Evolutionary conservation across 2,329 filamentous ascomycete species (phyloP).

Genomic region (Onygena corvina): DNA sequence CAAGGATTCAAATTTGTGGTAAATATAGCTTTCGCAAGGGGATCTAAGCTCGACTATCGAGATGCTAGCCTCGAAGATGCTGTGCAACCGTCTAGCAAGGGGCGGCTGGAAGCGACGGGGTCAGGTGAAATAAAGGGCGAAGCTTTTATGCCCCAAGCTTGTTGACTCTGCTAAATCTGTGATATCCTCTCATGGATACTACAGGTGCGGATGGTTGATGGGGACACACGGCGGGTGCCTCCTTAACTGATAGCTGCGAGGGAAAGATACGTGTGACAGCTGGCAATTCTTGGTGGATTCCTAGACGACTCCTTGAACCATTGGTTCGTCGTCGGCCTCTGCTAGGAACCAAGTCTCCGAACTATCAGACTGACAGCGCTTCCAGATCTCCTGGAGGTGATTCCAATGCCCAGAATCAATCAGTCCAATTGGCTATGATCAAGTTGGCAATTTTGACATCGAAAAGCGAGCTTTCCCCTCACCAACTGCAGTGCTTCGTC

Average conservation of each 20-base stretch:
- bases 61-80: too few species aligned
- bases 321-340: not conserved
- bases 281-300: not conserved
- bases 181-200: too few species aligned
- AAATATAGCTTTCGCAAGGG: not conserved
- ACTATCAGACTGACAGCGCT: not conserved
- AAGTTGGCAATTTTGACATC: not conserved
- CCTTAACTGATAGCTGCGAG: not conserved
- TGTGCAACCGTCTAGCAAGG: too few species aligned
- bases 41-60: too few species aligned
- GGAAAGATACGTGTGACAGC: not conserved
- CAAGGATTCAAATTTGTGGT: not conserved
- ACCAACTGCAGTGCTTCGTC: not conserved
- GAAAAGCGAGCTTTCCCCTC: not conserved
- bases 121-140: too few species aligned
- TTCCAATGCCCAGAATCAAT: not conserved
- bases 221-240: too few species aligned
- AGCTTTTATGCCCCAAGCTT: too few species aligned
- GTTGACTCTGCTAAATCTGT: too few species aligned
- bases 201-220: too few species aligned
- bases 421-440: not conserved
- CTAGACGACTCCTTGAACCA: not conserved
- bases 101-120: too few species aligned
- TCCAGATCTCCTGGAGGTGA: not conserved
- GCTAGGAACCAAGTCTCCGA: not conserved